Evolutionary conservation across 2,329 filamentous ascomycete genomes (phyloP).

Genomic region (Keithomyces neogunnii): DNA sequence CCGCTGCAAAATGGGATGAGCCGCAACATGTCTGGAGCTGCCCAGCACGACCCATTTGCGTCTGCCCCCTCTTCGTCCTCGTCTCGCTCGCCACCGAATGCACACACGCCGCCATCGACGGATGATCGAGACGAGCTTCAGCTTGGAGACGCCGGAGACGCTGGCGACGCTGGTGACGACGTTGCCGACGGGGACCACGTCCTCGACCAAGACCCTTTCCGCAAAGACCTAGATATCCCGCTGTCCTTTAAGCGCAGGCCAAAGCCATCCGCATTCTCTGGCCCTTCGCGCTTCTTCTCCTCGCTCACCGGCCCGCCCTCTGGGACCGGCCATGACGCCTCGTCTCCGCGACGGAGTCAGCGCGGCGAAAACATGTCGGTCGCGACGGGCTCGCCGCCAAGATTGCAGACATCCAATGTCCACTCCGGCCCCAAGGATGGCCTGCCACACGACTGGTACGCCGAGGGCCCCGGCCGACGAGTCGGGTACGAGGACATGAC

Average conservation of each 20-base stretch:
- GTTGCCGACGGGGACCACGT: slow-evolving; percentile 24
- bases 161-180: slow-evolving; percentile 26
- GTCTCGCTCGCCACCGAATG: slow-evolving; percentile 17
- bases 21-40: slow-evolving; percentile 32
- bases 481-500: slow-evolving; percentile 95
- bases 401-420: slow-evolving; percentile 6
- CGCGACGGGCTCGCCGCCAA: slow-evolving; percentile 10
- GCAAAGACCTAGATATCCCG: slow-evolving; percentile 37
- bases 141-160: slow-evolving; percentile 22
- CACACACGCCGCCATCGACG: slow-evolving; percentile 16
- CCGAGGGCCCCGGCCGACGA: slow-evolving; percentile 78
- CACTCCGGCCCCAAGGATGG: slow-evolving; percentile 34
- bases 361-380: slow-evolving; percentile 3
- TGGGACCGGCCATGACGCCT: background rate
- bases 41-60: slow-evolving; percentile 23
- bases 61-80: slow-evolving; percentile 28
- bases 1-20: slow-evolving; percentile 25
- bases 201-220: slow-evolving; percentile 49
- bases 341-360: background rate
- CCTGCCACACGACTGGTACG: slow-evolving; percentile 67
- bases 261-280: slow-evolving; percentile 39
- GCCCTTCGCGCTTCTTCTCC: slow-evolving; percentile 39
- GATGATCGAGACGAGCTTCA: slow-evolving; percentile 40
- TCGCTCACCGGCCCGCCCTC: slow-evolving; percentile 29
- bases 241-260: slow-evolving; percentile 67